Evolutionary conservation across 2,329 filamentous ascomycete genomes (phyloP).

Genomic region (Phaeosphaeriaceae sp.): DNA sequence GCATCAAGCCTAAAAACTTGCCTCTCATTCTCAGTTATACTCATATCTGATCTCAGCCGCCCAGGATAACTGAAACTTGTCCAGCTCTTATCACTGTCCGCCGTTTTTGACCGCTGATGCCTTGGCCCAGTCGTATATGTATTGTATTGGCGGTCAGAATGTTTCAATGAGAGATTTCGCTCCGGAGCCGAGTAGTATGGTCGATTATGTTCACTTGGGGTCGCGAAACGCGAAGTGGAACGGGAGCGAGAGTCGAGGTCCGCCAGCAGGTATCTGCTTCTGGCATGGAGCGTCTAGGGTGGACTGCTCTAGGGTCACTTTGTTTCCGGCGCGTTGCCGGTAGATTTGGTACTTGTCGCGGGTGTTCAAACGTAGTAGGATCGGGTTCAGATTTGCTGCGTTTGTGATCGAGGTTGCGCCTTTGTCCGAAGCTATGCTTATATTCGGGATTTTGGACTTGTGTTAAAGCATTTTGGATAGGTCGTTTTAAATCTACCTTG

Average conservation of each 20-base stretch:
- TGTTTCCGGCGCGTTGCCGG: not conserved
- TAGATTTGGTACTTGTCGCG: not conserved
- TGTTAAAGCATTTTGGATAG: no score
- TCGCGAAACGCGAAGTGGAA: conserved; percentile 1
- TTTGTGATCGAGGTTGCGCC: no score
- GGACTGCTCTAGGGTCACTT: not conserved
- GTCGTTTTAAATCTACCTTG: not conserved
- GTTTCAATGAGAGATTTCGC: not conserved
- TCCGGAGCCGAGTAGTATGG: not conserved
- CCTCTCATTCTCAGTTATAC: not conserved
- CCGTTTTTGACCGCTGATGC: not conserved
- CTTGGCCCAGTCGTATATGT: no score
- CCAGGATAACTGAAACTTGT: conserved; percentile 1
- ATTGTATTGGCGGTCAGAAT: not conserved
- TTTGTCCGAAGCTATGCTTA: no score
- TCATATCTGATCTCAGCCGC: not conserved
- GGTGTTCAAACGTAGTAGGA: not conserved
- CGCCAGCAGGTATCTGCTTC: conserved; percentile 8
- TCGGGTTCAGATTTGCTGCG: not conserved
- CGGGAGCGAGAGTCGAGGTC: conserved; percentile 5
- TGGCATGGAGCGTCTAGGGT: not conserved
- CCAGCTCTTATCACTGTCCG: not conserved
- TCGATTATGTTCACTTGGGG: not conserved
- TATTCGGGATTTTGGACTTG: no score
- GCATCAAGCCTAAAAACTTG: not conserved